phyloP scores from a whole-genome alignment of 2,329 filamentous ascomycete genomes.

The Kalmusia sp. region DNA sequence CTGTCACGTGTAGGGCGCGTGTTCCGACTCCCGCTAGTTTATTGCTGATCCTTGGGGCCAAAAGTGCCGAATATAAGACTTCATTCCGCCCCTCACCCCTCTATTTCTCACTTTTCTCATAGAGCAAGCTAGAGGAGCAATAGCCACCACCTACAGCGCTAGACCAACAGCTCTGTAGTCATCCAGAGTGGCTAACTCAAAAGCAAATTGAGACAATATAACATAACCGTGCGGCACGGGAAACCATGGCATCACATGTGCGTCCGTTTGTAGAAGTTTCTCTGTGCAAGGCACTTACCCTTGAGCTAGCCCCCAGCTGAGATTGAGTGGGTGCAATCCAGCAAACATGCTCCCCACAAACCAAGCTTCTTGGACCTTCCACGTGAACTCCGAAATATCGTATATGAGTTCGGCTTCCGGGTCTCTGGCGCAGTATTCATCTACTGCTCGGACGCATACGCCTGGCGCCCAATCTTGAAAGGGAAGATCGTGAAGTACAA shows the following conservation, averaged over 20 bases:
- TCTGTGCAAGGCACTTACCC: background rate
- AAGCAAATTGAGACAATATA: too few species aligned
- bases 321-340: slow-evolving; percentile 29
- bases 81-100: background rate
- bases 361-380: slow-evolving; percentile 40
- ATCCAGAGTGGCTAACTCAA: too few species aligned
- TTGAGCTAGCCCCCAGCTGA: background rate
- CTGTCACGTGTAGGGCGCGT: background rate
- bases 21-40: background rate
- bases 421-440: slow-evolving; percentile 38
- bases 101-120: background rate
- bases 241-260: background rate
- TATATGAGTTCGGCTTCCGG: slow-evolving; percentile 31
- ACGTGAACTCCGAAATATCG: slow-evolving; percentile 36
- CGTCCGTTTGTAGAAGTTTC: background rate
- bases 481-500: slow-evolving; percentile 34
- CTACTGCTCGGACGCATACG: slow-evolving; percentile 26
- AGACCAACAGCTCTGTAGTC: too few species aligned
- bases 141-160: background rate
- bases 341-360: slow-evolving; percentile 16
- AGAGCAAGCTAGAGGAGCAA: background rate
- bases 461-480: slow-evolving; percentile 17
- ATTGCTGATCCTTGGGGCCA: background rate
- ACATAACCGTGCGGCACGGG: too few species aligned
- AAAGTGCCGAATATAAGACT: background rate